Conservation (phyloP, 768 basidiomycete genomes). For the Boletus subcaerulescens region DNA sequence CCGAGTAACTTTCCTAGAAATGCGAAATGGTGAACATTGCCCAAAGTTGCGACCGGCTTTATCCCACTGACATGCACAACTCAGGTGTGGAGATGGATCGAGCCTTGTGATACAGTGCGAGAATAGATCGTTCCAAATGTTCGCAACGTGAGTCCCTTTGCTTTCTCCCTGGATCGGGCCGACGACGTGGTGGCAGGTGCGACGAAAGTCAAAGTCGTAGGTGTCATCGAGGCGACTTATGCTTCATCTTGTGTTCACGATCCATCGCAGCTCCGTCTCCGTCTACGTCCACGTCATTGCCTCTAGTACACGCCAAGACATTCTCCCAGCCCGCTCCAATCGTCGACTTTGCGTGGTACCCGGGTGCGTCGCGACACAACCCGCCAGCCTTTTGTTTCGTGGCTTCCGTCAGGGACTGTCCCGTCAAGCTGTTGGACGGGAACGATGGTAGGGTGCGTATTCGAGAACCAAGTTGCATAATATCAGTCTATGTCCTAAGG, state of each 20-base stretch:
- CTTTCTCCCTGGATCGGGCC: neutral
- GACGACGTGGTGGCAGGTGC: neutral
- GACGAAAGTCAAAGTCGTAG: neutral
- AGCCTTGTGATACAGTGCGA: constrained; percentile 68
- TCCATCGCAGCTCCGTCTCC: neutral
- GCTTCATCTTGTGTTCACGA: neutral
- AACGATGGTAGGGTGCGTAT: constrained; percentile 63
- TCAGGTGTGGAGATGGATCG: constrained; percentile 76
- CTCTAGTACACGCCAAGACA: constrained; percentile 18
- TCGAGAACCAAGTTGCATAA: neutral
- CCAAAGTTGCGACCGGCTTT: neutral
- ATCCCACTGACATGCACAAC: neutral
- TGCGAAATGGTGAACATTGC: constrained; percentile 50
- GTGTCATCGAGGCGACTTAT: neutral
- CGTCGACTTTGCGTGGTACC: constrained; percentile 84
- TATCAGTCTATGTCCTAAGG: neutral
- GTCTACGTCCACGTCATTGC: neutral
- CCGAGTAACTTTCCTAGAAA: constrained; percentile 50
- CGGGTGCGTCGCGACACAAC: constrained; percentile 57
- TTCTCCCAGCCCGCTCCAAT: constrained; percentile 65
- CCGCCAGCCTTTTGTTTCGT: constrained; percentile 79
- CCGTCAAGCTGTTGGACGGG: constrained; percentile 83
- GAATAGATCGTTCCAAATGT: constrained; percentile 59
- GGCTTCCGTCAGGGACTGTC: constrained; percentile 79
- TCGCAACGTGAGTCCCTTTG: constrained; percentile 38